Evolutionary conservation across 2,329 filamentous ascomycete species (phyloP).

Genomic region (Monosporascus sp.): DNA sequence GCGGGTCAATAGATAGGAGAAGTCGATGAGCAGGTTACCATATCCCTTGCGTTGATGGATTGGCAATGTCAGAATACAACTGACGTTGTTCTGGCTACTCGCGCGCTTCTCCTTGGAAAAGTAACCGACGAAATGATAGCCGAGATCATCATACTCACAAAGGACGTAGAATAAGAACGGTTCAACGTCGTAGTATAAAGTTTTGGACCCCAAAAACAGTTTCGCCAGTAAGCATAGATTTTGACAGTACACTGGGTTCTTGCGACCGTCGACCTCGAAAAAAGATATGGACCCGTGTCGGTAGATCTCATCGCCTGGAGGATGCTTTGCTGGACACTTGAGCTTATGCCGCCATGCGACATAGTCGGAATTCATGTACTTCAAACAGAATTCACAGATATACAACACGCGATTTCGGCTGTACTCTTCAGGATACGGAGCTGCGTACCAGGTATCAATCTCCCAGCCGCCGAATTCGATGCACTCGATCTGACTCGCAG

Average conservation of each 20-base stretch:
- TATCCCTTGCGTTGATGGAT: constrained; percentile 98
- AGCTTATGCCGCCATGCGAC: constrained; percentile 97
- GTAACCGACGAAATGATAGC: constrained; percentile 97
- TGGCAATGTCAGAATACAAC: constrained; percentile 90
- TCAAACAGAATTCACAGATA: constrained; percentile 98
- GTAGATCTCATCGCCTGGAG: constrained; percentile 96
- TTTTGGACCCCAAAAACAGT: constrained; percentile 97
- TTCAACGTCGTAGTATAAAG: constrained; percentile 95
- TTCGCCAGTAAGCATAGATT: constrained; percentile 95
- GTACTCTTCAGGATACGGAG: constrained; percentile 97
- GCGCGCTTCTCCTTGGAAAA: constrained; percentile 98
- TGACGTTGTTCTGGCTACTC: constrained; percentile 94
- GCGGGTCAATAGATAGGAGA: constrained; percentile 91
- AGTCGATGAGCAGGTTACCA: constrained; percentile 93
- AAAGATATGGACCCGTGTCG: constrained; percentile 86
- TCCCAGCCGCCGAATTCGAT: constrained; percentile 97
- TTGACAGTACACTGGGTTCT: constrained; percentile 97
- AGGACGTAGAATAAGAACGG: constrained; percentile 97
- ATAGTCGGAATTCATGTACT: constrained; percentile 99
- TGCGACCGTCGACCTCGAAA: constrained; percentile 95
- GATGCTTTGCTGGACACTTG: constrained; percentile 94
- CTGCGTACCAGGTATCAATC: constrained; percentile 98
- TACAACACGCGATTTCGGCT: constrained; percentile 95
- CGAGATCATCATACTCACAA: constrained; percentile 85
- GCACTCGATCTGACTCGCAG: constrained; percentile 94